phyloP scores from a whole-genome alignment of 106 monocot genomes.

The Vanilla planifolia region DNA sequence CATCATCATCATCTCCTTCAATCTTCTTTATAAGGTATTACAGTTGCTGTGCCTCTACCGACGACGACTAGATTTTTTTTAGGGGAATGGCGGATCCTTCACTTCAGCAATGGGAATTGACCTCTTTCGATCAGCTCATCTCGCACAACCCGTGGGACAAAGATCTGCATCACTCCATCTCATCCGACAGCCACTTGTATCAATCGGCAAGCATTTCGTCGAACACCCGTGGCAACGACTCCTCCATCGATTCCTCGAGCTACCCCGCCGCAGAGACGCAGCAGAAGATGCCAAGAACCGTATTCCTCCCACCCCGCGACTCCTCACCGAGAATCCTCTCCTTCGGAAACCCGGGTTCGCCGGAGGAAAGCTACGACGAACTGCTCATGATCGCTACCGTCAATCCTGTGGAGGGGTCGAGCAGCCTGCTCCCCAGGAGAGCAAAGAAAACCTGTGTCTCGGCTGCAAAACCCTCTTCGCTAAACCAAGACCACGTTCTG shows the following conservation, averaged over 20 bases:
- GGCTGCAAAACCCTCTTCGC: conserved; percentile 12
- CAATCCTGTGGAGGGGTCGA: conserved; percentile 11
- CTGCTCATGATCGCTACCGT: neutral
- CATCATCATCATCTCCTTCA: too few relatives aligned
- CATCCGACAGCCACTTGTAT: neutral
- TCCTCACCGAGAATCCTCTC: conserved; percentile 27
- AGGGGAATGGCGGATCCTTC: conserved; percentile 1
- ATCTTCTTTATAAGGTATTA: too few relatives aligned
- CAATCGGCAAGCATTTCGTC: conserved; percentile 4
- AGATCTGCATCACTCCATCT: neutral
- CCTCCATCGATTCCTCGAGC: conserved; percentile 5
- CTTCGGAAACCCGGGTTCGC: conserved; percentile 27
- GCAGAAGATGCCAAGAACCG: conserved; percentile 7
- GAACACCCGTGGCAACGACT: conserved; percentile 2
- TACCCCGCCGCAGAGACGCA: neutral
- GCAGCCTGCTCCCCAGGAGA: neutral
- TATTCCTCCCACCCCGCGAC: neutral
- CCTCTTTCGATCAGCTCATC: conserved; percentile 4
- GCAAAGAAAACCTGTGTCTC: neutral
- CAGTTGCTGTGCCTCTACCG: too few relatives aligned
- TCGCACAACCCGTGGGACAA: conserved; percentile 7
- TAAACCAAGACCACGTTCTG: conserved; percentile 44
- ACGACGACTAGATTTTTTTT: too few relatives aligned
- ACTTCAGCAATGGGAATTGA: conserved; percentile 4
- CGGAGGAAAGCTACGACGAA: neutral